Percentiles rank a stretch among this genome's conserved stretches.
Evolutionary conservation across 768 basidiomycete species (phyloP).

Genomic region (Rickenella mellea): DNA sequence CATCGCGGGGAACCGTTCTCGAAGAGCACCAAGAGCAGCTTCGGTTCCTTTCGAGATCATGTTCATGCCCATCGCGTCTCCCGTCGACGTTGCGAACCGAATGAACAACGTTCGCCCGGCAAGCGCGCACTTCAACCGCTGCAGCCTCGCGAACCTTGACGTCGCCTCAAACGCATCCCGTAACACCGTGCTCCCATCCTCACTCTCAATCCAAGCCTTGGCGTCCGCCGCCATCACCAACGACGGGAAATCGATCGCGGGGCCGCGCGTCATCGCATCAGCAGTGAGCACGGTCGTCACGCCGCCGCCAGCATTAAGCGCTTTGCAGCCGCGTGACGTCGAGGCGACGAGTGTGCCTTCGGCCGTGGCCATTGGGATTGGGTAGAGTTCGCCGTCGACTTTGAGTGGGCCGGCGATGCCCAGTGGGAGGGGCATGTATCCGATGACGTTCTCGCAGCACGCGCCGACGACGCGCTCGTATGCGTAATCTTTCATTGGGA

Average conservation of each 20-base stretch:
- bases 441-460: constrained; percentile 98
- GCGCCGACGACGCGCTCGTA: constrained; percentile 91
- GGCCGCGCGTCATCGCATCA: constrained; percentile 97
- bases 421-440: constrained; percentile 92
- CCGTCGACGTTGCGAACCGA: constrained; percentile 88
- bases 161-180: constrained; percentile 90
- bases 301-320: constrained; percentile 91
- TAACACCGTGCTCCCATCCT: constrained; percentile 67
- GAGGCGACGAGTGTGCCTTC: constrained; percentile 98
- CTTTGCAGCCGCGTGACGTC: constrained; percentile 95
- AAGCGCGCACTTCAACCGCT: constrained; percentile 77
- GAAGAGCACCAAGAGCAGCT: constrained; percentile 78
- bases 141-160: constrained; percentile 83
- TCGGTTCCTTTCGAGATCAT: constrained; percentile 99
- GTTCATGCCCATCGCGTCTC: constrained; percentile 99
- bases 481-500: constrained; percentile 83
- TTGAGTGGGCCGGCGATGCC: constrained; percentile 94
- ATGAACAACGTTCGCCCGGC: constrained; percentile 92
- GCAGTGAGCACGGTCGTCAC: constrained; percentile 87
- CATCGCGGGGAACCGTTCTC: constrained; percentile 83
- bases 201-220: constrained; percentile 77
- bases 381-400: constrained; percentile 75
- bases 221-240: constrained; percentile 74
- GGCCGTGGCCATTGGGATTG: constrained; percentile 99
- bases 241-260: constrained; percentile 92